A percentile compares a stretch with the other conserved stretches of the same genome.
These are phyloP conservation scores for Globisporangium lucens DNA, from an alignment of 352 stramenopile genomes.

Conservation along the genomic window DNA sequence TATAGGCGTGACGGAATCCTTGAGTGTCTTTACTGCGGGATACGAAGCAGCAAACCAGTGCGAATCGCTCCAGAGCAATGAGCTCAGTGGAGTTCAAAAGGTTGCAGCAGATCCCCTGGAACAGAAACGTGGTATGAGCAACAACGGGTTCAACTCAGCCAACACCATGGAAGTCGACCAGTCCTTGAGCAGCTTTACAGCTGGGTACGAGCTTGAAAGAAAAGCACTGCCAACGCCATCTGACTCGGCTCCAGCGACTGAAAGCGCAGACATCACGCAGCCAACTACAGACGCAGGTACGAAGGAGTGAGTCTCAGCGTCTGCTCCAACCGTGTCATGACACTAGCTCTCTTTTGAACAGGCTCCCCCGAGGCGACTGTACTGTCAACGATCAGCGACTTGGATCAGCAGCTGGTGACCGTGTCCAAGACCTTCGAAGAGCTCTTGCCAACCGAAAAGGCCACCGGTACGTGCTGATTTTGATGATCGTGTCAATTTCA, in stretches of 20 bases:
- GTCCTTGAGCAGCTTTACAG: slow-evolving; percentile 18
- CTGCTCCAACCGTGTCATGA: background rate
- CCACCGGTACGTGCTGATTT: slow-evolving; percentile 16
- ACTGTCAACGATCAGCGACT: slow-evolving; percentile 21
- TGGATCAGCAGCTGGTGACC: slow-evolving; percentile 26
- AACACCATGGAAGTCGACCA: background rate
- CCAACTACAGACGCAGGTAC: background rate
- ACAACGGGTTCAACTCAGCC: background rate
- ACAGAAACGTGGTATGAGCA: background rate
- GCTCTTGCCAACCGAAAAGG: slow-evolving; percentile 10
- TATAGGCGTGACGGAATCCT: slow-evolving; percentile 5
- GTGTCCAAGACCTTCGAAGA: slow-evolving; percentile 21
- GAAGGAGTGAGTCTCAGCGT: background rate
- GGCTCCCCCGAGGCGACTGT: slow-evolving; percentile 10
- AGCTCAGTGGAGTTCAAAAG: background rate
- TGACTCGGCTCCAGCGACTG: background rate
- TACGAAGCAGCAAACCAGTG: slow-evolving; percentile 13
- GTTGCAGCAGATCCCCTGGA: background rate
- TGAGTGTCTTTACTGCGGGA: slow-evolving; percentile 25
- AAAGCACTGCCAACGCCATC: slow-evolving; percentile 1
- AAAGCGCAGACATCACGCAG: background rate
- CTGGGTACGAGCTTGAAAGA: slow-evolving; percentile 11
- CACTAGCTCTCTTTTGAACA: background rate
- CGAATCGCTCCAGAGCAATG: background rate
- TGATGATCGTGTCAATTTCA: background rate